Base-by-base conservation (phyloP, 2,329 filamentous ascomycete species). In the Thielaviopsis euricoi region DNA sequence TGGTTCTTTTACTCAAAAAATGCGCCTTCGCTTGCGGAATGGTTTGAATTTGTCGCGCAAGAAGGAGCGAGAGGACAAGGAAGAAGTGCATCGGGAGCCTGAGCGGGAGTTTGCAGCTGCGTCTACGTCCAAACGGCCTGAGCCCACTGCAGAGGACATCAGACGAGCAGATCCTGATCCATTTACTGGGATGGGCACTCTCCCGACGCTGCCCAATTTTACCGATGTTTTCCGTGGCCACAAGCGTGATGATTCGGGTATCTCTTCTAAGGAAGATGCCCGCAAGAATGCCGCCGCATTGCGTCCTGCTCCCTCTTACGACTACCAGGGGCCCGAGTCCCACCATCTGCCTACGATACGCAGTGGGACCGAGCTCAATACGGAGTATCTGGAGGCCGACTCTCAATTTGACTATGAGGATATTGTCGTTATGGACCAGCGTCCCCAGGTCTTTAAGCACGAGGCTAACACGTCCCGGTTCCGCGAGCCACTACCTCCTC, bases 401-500 rank as follows among this genome's bases (percentile, higher is more conserved):
- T 33, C 52, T 5, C 58, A 55, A 22, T 60, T 26, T 23, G 25
- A 33, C 21, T 43, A 52, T 19, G 55, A 60, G 19, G 51, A 55
- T 5, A 40, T 53, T 53, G 40, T 55, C 33, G 25, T 57, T 33
- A 46, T 48, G 7, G 55, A 58, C 13, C 52, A 52, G n/a, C 33
- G 57, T 22, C 37, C 55, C 13, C 43, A 55, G 7, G 19, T 29
- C 33, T 37, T 58, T 26, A 59, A 56, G 61, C 76, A 78, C 59
- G 71, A 72, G 52, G 76, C 79, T 25, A 81, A 82, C 60, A 80
- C 75, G 13, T 78, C 77, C 7, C 75, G 75, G 63, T 76, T 75
- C 61, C 73, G 79, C 56, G 80, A 86, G 61, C 85, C 87, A 17
- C 67, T 89, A 37, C 82, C 86, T 4, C 84, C 84, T 0, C 77